These are phyloP conservation scores for Hypoxylon lienhwacheense DNA, from an alignment of 495 filamentous ascomycete genomes.

Conservation along the genomic window DNA sequence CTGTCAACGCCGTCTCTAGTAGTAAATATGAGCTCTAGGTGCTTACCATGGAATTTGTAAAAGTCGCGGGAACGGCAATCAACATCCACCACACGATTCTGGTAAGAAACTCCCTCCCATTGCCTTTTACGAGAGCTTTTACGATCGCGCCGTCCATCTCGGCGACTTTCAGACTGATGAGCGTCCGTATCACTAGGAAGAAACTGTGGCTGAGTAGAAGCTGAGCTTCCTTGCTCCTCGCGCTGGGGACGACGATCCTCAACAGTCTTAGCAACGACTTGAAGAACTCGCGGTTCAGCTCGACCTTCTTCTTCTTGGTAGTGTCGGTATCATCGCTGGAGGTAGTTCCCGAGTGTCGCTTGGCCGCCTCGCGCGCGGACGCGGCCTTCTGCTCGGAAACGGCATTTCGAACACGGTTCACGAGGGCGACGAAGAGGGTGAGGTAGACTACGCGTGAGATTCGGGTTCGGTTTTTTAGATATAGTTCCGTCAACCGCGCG, in stretches of 20 bases:
- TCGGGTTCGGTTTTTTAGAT: constrained; percentile 80
- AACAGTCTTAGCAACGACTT: constrained; percentile 76
- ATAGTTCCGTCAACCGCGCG: constrained; percentile 70
- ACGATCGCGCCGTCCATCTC: constrained; percentile 93
- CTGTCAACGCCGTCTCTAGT: constrained; percentile 3
- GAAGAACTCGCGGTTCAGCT: constrained; percentile 95
- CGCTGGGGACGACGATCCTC: constrained; percentile 86
- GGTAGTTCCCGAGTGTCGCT: constrained; percentile 60
- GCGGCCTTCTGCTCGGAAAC: constrained; percentile 92
- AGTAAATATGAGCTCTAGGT: not conserved
- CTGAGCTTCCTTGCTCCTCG: constrained; percentile 83
- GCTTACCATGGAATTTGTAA: constrained; percentile 97
- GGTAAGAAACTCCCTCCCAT: constrained; percentile 84
- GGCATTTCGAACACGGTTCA: constrained; percentile 87
- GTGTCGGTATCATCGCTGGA: constrained; percentile 48
- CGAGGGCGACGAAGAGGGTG: constrained; percentile 83
- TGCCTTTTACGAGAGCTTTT: constrained; percentile 86
- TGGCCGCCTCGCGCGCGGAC: constrained; percentile 67
- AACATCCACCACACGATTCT: constrained; percentile 98
- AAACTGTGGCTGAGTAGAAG: constrained; percentile 82
- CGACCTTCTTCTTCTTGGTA: constrained; percentile 75
- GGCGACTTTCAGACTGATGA: constrained; percentile 93
- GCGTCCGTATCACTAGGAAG: constrained; percentile 78
- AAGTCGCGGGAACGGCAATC: constrained; percentile 95
- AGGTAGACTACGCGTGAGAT: constrained; percentile 92